phyloP scores from a whole-genome alignment of 2,329 filamentous ascomycete species.

The Cytospora schulzeri region DNA sequence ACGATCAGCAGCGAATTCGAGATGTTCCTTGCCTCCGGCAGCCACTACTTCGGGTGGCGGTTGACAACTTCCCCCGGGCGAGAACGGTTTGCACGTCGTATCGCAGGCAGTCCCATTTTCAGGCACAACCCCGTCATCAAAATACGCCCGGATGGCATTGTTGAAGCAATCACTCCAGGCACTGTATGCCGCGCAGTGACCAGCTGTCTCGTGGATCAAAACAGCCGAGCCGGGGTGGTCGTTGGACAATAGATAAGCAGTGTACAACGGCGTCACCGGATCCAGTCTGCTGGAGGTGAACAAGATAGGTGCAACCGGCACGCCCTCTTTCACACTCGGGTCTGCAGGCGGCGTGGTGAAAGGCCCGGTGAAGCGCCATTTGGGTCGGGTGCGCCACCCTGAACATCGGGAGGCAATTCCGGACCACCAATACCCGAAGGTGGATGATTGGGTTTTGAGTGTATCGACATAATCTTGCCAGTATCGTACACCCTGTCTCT shows the following conservation, averaged over 20 bases:
- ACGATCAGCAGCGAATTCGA: neutral
- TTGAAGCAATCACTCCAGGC: constrained; percentile 29
- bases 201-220: constrained; percentile 22
- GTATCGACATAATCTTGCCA: constrained; percentile 37
- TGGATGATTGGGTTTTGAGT: constrained; percentile 35
- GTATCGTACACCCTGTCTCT: constrained; percentile 26
- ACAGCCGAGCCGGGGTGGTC: constrained; percentile 24
- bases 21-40: neutral
- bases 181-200: constrained; percentile 21
- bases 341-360: constrained; percentile 23
- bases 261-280: constrained; percentile 23
- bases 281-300: constrained; percentile 22
- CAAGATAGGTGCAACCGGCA: constrained; percentile 23
- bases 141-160: constrained; percentile 24
- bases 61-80: constrained; percentile 41
- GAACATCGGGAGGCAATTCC: constrained; percentile 31
- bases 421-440: constrained; percentile 40
- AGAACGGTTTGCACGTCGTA: constrained; percentile 20
- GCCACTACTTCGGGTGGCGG: constrained; percentile 36
- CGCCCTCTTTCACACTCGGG: constrained; percentile 15
- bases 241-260: constrained; percentile 19
- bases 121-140: constrained; percentile 23
- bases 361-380: constrained; percentile 35
- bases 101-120: constrained; percentile 22
- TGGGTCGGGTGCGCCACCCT: constrained; percentile 32